Evolutionary conservation across 1,139 yeast species (phyloP).

Genomic region (Candida frijolesensis): DNA sequence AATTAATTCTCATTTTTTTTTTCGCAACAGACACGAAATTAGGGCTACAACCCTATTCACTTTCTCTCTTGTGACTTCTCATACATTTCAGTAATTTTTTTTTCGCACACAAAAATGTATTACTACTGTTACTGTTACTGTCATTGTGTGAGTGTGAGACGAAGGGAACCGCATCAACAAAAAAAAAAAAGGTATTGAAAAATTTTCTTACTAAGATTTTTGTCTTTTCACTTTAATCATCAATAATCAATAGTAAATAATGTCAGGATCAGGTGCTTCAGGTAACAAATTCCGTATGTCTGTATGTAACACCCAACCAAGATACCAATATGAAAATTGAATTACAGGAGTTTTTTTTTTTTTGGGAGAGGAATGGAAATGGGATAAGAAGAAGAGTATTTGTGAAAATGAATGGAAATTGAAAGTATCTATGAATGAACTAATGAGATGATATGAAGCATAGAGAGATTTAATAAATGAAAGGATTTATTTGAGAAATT

Average conservation of each 20-base stretch:
- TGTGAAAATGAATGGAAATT: no score
- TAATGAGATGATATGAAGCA: neutral
- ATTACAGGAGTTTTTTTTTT: no score
- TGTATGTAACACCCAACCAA: constrained; percentile 55
- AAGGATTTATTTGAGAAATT: neutral
- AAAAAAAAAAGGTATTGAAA: neutral
- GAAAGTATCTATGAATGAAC: neutral
- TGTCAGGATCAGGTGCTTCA: constrained; percentile 95
- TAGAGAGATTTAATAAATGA: neutral
- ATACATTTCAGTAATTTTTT: neutral
- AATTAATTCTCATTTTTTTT: neutral
- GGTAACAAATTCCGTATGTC: constrained; percentile 99
- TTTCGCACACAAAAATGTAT: no score
- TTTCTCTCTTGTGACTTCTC: neutral
- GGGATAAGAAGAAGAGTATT: no score
- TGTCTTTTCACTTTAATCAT: neutral
- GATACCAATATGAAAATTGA: neutral
- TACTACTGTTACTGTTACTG: no score
- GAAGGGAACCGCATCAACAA: neutral
- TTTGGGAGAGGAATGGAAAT: neutral
- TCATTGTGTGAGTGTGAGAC: neutral
- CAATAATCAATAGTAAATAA: constrained; percentile 27
- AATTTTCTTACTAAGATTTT: neutral
- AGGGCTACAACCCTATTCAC: constrained; percentile 5
- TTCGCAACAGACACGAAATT: neutral